Conservation (phyloP, 73 alveolate species). For the Paramecium caudatum region DNA sequence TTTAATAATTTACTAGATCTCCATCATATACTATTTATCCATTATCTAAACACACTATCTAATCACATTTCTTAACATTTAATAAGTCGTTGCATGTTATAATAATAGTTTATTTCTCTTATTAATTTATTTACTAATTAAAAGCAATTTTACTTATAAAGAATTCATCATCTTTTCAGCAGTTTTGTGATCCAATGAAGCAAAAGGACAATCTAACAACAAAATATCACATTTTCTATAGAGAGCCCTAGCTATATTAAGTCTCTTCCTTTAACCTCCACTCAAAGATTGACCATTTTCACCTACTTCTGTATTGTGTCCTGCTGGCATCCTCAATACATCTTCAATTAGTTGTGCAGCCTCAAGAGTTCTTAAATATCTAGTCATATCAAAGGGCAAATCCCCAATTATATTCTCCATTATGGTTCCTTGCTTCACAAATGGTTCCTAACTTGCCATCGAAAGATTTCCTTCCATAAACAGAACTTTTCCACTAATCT, state of each 20-base stretch:
- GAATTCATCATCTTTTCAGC: constrained; percentile 78
- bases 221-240: constrained; percentile 79
- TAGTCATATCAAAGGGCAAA: background rate
- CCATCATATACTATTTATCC: constrained; percentile 84
- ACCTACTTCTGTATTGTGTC: constrained; percentile 88
- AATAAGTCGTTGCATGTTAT: constrained; percentile 92
- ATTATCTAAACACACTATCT: constrained; percentile 83
- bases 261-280: constrained; percentile 87
- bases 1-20: constrained; percentile 75
- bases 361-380: background rate
- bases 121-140: constrained; percentile 78
- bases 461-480: background rate
- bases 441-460: constrained; percentile 56
- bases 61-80: constrained; percentile 84
- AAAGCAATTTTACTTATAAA: constrained; percentile 84
- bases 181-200: constrained; percentile 88
- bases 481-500: background rate
- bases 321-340: constrained; percentile 74
- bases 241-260: constrained; percentile 76
- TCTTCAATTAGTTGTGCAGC: constrained; percentile 6
- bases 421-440: constrained; percentile 22
- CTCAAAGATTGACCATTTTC: constrained; percentile 87
- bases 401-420: constrained; percentile 37
- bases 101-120: constrained; percentile 86
- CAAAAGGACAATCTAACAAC: constrained; percentile 95